A percentile compares a stretch with the other conserved stretches of the same genome.
These are phyloP conservation scores for Boechera divaricarpa DNA, from an alignment of 345 rosid species.

Conservation along the genomic window DNA sequence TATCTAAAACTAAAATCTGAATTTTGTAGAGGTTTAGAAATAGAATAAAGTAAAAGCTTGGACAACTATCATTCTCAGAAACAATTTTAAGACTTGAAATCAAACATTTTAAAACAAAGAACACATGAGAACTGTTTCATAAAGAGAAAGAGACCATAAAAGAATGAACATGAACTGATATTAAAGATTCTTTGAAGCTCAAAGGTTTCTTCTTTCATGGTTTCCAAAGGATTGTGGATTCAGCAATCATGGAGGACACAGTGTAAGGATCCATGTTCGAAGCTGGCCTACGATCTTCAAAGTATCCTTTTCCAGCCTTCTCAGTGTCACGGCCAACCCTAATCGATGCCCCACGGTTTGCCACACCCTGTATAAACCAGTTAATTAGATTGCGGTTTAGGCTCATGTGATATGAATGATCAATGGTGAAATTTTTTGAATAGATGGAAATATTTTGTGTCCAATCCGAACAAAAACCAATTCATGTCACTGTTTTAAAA, in stretches of 20 bases:
- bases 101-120: conserved; percentile 20
- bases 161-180: conserved; percentile 30
- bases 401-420: neutral
- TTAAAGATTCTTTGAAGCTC: conserved; percentile 3
- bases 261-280: conserved; percentile 94
- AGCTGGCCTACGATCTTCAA: conserved; percentile 89
- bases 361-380: conserved; percentile 46
- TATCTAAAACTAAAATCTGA: neutral
- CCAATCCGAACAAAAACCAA: neutral
- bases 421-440: neutral
- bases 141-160: conserved; percentile 8
- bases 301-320: conserved; percentile 74
- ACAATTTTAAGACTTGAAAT: neutral
- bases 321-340: conserved; percentile 87
- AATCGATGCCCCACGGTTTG: conserved; percentile 84
- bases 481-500: neutral
- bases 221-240: conserved; percentile 72
- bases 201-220: conserved; percentile 43
- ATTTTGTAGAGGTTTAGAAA: neutral
- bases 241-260: conserved; percentile 86
- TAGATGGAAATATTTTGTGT: neutral
- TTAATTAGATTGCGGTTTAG: neutral
- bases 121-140: conserved; percentile 9
- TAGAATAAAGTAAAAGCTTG: neutral
- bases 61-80: neutral